Evolutionary conservation across 139 green algal genomes (phyloP).

Genomic region (Desmodesmus armatus): DNA sequence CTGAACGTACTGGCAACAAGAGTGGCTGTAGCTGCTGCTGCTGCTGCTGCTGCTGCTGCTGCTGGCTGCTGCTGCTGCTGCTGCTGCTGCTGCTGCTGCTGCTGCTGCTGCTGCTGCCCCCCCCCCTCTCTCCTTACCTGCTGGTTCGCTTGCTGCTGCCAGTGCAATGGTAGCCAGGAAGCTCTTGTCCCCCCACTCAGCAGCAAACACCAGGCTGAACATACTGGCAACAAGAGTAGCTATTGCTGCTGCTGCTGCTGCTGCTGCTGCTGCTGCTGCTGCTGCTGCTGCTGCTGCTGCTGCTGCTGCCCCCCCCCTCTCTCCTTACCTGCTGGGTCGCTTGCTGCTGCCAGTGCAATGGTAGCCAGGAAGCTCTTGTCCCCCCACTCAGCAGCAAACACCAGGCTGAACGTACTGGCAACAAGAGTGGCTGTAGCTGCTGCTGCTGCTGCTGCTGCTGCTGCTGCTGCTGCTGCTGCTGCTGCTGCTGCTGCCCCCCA

Average conservation of each 20-base stretch:
- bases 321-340: conserved; percentile 48
- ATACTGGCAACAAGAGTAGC: conserved; percentile 76
- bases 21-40: background rate
- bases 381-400: conserved; percentile 98
- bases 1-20: background rate
- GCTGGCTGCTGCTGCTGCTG: no score
- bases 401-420: conserved; percentile 64
- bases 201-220: conserved; percentile 96
- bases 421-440: no score
- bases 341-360: conserved; percentile 92
- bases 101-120: background rate
- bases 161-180: conserved; percentile 98
- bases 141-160: conserved; percentile 68
- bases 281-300: background rate
- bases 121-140: no score
- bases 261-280: background rate
- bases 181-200: conserved; percentile 98
- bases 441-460: no score
- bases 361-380: conserved; percentile 99
- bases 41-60: background rate
- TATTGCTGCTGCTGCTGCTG: background rate
- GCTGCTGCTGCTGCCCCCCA: conserved; percentile 10
- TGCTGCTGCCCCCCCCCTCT: background rate
- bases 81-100: no score
- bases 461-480: no score